Evolutionary conservation across 805 yeast species (phyloP), one percentile per base, ranked within the genome.

Genomic region (Wickerhamiella azyma): DNA sequence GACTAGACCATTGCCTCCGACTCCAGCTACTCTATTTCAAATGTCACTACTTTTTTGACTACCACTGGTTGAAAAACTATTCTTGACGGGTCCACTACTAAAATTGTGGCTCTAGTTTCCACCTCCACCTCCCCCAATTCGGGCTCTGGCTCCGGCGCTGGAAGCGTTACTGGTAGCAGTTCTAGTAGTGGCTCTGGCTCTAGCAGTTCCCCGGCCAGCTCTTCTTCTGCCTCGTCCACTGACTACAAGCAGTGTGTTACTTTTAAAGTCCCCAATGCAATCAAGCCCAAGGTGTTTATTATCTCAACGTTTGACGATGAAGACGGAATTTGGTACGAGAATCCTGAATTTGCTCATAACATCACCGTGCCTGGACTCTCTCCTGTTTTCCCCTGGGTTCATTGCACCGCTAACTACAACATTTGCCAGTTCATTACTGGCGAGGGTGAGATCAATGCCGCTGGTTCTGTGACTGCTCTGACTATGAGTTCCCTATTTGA

Each of bases 371-470:
- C 84, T n/a, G 83, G 84, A 41, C 64, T 78, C 46, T 75, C 81
- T 14, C 80, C 81, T 26, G 51, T 70, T 29, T 77, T 69, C 65
- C 80, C 81, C 29, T 55, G 66, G 17, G 65, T 78, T 43, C 75
- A 71, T 64, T 77, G 83, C 62, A 70, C 70, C 48, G 54, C 64
- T 30, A 66, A 75, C 63, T 71, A 68, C 62, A 58, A 71, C 26
- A 59, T 78, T 26, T 77, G 82, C 66, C 77, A 75, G 56, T 56
- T 77, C 46, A 75, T 80, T 39, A 74, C 79, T n/a, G 84, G 84
- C 45, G 83, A 77, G 62, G 79, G 77, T 52, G 82, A 77, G 58
- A 70, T 76, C 52, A 78, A 78, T 54, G 83, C 83, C 33, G 82
- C 83, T 13, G 51, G 76, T 21, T 66, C 81, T 19, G 57, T 77